Evolutionary conservation across 2,329 filamentous ascomycete species (phyloP).

Genomic region (Arthrobotrys megalospora): DNA sequence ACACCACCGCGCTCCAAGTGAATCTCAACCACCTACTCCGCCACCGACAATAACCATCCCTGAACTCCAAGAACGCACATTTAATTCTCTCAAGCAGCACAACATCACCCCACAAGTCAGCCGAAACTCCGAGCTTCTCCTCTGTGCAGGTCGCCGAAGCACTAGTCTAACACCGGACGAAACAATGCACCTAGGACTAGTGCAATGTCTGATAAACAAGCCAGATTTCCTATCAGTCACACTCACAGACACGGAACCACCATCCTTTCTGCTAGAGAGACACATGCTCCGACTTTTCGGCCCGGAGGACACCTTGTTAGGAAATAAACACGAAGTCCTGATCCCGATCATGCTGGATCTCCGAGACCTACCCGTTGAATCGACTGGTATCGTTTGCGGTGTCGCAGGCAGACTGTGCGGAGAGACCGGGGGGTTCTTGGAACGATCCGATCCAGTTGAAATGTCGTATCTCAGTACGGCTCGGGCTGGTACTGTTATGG

Average conservation of each 20-base stretch:
- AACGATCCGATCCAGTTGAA: conserved; percentile 72
- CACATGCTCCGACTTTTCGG: conserved; percentile 77
- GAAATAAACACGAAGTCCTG: conserved; percentile 79
- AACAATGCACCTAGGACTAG: conserved; percentile 75
- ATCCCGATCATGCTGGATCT: conserved; percentile 92
- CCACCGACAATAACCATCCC: conserved; percentile 83
- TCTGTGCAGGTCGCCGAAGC: conserved; percentile 63
- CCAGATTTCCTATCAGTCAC: conserved; percentile 80
- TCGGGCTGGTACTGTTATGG: conserved; percentile 88
- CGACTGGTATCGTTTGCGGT: conserved; percentile 94
- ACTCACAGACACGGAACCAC: conserved; percentile 80
- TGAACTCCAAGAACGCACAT: conserved; percentile 87
- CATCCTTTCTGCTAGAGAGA: conserved; percentile 81
- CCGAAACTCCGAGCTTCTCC: conserved; percentile 62
- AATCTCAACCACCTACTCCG: conserved; percentile 72
- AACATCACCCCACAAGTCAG: conserved; percentile 80
- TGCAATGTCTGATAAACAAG: conserved; percentile 73
- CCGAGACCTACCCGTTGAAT: conserved; percentile 83
- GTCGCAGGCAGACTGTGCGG: conserved; percentile 86
- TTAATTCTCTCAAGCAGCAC: conserved; percentile 83
- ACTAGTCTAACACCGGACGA: conserved; percentile 73
- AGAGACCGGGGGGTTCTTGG: conserved; percentile 69
- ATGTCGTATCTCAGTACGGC: conserved; percentile 93
- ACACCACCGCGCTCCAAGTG: conserved; percentile 67
- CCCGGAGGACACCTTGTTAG: conserved; percentile 77